These are phyloP conservation scores for Penicillium sp. DNA, from an alignment of 2,329 filamentous ascomycete species.

Conservation along the genomic window DNA sequence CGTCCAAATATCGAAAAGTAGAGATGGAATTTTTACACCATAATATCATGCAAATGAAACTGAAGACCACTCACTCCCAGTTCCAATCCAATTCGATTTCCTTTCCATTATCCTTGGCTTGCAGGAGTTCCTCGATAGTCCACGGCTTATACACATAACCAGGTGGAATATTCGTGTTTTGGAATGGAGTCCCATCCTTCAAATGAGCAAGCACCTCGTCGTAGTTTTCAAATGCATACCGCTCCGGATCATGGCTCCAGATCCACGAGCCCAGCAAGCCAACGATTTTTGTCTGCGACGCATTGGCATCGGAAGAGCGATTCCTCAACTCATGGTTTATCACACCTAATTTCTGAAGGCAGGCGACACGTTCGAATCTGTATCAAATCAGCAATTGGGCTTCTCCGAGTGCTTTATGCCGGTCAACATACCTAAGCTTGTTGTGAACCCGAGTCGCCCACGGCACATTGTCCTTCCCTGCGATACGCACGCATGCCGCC, in stretches of 20 bases:
- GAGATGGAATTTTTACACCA: not conserved
- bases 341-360: constrained; percentile 9
- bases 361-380: constrained; percentile 17
- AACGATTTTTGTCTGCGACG: constrained; percentile 1
- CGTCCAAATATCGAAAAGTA: not conserved
- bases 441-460: constrained; percentile 13
- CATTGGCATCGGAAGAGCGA: not conserved
- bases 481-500: constrained; percentile 42
- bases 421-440: constrained; percentile 12
- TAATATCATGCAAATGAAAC: not conserved
- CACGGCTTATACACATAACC: constrained; percentile 30
- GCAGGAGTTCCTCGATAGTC: constrained; percentile 24
- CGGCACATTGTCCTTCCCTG: constrained; percentile 17
- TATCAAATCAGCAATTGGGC: too few species aligned
- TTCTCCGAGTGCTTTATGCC: too few species aligned
- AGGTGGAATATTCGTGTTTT: constrained; percentile 31
- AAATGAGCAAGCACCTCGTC: constrained; percentile 22
- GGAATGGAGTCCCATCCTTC: constrained; percentile 22
- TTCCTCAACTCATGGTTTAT: constrained; percentile 3
- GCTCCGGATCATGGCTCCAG: constrained; percentile 17
- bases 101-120: constrained; percentile 1
- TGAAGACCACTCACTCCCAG: not conserved
- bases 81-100: constrained; percentile 9
- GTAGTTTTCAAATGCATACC: constrained; percentile 30
- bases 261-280: constrained; percentile 14